A percentile compares a stretch with the other conserved stretches of the same genome.
Conservation (phyloP, 2,329 filamentous ascomycete species). For the Cercospora brassicicola region DNA sequence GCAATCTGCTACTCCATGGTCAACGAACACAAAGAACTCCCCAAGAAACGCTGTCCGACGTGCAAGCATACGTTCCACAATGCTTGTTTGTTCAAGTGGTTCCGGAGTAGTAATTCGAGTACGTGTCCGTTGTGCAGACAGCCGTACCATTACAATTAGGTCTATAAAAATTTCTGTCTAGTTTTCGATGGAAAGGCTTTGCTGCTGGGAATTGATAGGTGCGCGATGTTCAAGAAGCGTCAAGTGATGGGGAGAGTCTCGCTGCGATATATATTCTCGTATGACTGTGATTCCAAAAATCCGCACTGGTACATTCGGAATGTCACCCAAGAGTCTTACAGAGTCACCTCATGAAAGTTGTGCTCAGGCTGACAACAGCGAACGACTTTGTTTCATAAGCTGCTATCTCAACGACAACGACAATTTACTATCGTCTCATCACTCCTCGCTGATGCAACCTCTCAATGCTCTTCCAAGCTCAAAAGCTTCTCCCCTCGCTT, state of each 20-base stretch:
- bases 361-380: neutral
- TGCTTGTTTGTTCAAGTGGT: slow-evolving; percentile 92
- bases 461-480: neutral
- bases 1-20: slow-evolving; percentile 90
- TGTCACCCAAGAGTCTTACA: too few species aligned
- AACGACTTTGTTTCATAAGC: neutral
- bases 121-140: slow-evolving; percentile 92
- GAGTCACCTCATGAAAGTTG: too few species aligned
- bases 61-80: slow-evolving; percentile 94
- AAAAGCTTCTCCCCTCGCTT: neutral
- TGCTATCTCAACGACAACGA: neutral
- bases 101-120: slow-evolving; percentile 86
- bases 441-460: neutral
- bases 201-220: too few species aligned
- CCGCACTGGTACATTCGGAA: too few species aligned
- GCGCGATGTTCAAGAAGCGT: too few species aligned
- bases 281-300: too few species aligned
- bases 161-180: neutral
- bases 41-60: slow-evolving; percentile 85
- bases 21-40: slow-evolving; percentile 80
- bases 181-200: neutral
- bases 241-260: too few species aligned
- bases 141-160: slow-evolving; percentile 67
- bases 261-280: too few species aligned
- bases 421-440: neutral